These are phyloP conservation scores for Exutisphaerella laricina DNA, from an alignment of 2,329 filamentous ascomycete genomes.

Conservation along the genomic window DNA sequence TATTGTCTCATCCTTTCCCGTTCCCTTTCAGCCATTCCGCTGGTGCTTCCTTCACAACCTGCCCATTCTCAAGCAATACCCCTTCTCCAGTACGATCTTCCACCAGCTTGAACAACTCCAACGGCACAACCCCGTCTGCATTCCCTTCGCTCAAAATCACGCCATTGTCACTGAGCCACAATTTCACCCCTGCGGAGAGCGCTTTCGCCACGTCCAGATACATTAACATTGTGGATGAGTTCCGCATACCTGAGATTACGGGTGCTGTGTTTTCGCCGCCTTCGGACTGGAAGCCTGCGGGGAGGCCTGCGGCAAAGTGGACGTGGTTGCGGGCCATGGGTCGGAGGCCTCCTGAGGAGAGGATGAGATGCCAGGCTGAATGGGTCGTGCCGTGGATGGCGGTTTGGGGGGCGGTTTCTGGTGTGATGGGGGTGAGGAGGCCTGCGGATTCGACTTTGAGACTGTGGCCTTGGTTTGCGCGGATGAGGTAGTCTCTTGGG, in stretches of 20 bases:
- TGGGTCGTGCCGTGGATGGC: conserved; percentile 90
- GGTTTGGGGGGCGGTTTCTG: conserved; percentile 25
- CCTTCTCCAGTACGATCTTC: conserved; percentile 56
- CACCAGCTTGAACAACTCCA: conserved; percentile 66
- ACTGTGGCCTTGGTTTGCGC: conserved; percentile 91
- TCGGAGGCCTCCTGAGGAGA: conserved; percentile 69
- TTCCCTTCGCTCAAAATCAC: conserved; percentile 46
- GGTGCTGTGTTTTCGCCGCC: conserved; percentile 39
- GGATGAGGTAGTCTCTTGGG: conserved; percentile 72
- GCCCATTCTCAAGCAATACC: conserved; percentile 65
- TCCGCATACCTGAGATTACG: conserved; percentile 50
- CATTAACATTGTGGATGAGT: conserved; percentile 58
- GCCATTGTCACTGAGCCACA: conserved; percentile 48
- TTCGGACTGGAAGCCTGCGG: conserved; percentile 41
- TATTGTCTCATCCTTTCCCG: conserved; percentile 36
- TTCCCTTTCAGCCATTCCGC: conserved; percentile 44
- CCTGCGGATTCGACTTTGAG: conserved; percentile 68
- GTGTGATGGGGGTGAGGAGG: conserved; percentile 63
- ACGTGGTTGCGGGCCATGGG: conserved; percentile 83
- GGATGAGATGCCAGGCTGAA: conserved; percentile 68
- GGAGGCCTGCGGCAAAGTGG: conserved; percentile 76
- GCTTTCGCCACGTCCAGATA: conserved; percentile 73
- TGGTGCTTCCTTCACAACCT: conserved; percentile 62
- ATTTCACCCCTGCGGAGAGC: conserved; percentile 68
- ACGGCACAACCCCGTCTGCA: conserved; percentile 57